Evolutionary conservation across 2,329 filamentous ascomycete genomes (phyloP), one percentile per base, ranked within the genome.

Genomic region (Trichoderma sp.): DNA sequence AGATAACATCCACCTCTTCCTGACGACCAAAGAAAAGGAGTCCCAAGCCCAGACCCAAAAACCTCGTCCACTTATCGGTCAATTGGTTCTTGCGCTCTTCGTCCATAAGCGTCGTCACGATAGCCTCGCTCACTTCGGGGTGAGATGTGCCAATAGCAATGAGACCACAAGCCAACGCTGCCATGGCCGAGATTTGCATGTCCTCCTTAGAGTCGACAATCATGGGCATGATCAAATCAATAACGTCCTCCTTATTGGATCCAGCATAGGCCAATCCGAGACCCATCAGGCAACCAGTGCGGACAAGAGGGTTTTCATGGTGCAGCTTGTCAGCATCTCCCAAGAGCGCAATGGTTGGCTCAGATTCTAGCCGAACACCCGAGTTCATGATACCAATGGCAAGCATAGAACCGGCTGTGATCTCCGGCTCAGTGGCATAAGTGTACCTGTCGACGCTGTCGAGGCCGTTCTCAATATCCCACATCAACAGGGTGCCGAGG

Each of bases 61-160:
- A 99, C 21, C 96, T 91, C 36, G 95, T 96, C 96, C 96, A 99
- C 84, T 98, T 99, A 83, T 98, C 94, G 76, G 97, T 98, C 73
- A 99, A 86, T 81, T 97, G 95, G 78, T 89, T 91, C 83, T 92
- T 92, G 71, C 95, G 90, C 73, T 98, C 95, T 72, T 98, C 95
- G 76, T 99, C 96, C 82, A 99, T 89, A 76, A 99, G 86, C 1
- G 95, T 97, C 71, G 93, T 93, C 69, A 98, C 91, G 76, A 99
- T 96, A 11, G 95, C 92, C 82, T 97, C 93, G 75, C 92, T 96
- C 73, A 98, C 92, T 76, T 97, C 94, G 43, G 94, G 89, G 78
- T 98, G 92, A 4, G 93, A 95, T 9, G 95, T 97, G 61, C 96
- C 96, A 73, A 98, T 94, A 76, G 95, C 98, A 74, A 97, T 91